Evolutionary conservation across 345 rosid species (phyloP).

Genomic region (Acer saccharum): DNA sequence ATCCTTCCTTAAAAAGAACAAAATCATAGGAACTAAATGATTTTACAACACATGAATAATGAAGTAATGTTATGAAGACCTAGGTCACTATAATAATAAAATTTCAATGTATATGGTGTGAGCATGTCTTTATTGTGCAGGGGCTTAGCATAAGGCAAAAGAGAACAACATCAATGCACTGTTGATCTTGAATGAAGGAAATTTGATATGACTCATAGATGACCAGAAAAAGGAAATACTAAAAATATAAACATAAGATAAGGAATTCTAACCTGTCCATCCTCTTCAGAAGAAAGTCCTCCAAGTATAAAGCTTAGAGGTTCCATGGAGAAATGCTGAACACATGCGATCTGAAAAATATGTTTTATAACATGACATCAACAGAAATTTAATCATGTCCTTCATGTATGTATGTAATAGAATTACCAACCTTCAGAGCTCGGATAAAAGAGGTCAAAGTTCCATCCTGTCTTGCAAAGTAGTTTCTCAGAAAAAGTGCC

Average conservation of each 20-base stretch:
- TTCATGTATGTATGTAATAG: constrained; percentile 1
- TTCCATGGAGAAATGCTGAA: constrained; percentile 75
- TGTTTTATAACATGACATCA: constrained; percentile 20
- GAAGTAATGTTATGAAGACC: not conserved
- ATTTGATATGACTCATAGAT: not conserved
- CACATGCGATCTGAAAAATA: constrained; percentile 78
- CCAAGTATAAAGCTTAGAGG: constrained; percentile 65
- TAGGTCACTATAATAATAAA: not conserved
- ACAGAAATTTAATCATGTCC: not conserved
- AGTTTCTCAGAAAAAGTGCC: constrained; percentile 71
- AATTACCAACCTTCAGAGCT: constrained; percentile 74
- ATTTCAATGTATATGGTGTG: not conserved
- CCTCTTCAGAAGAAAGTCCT: constrained; percentile 50
- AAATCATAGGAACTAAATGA: not conserved
- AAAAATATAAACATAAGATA: constrained; percentile 1
- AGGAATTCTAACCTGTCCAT: constrained; percentile 47
- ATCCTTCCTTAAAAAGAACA: not conserved
- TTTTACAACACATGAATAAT: not conserved
- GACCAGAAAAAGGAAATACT: not conserved
- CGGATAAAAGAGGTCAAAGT: constrained; percentile 80
- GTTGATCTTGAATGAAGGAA: not conserved
- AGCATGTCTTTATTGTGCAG: not conserved
- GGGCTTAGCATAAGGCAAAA: not conserved
- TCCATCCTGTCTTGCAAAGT: constrained; percentile 84
- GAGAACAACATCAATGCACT: not conserved